Conservation (phyloP, 768 basidiomycete genomes). For the Russula olivacea region DNA sequence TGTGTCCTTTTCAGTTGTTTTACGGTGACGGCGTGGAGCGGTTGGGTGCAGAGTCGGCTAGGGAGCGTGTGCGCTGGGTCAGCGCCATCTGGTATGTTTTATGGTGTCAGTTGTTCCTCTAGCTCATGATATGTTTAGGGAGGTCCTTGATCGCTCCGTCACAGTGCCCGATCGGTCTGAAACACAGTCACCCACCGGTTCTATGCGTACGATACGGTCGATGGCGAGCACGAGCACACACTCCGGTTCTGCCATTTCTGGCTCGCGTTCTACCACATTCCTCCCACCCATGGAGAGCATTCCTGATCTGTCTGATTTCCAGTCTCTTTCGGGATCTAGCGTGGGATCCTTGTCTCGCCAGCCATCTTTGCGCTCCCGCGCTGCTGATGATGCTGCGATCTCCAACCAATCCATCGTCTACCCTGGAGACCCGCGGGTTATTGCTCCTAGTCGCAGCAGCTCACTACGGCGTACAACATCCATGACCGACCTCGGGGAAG, state of each 20-base stretch:
- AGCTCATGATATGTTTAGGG: constrained; percentile 44
- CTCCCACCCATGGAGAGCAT: constrained; percentile 69
- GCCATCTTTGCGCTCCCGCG: constrained; percentile 53
- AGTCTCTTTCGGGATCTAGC: constrained; percentile 43
- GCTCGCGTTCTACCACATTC: constrained; percentile 71
- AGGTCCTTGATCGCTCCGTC: constrained; percentile 64
- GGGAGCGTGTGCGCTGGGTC: constrained; percentile 87
- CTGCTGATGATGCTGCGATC: constrained; percentile 70
- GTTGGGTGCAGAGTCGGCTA: constrained; percentile 79
- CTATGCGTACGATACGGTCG: constrained; percentile 66
- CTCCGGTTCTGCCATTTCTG: constrained; percentile 51
- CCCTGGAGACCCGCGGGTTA: constrained; percentile 66
- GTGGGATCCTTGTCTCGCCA: constrained; percentile 36
- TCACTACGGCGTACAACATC: constrained; percentile 62
- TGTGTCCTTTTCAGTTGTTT: constrained; percentile 87
- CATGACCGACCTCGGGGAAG: constrained; percentile 68
- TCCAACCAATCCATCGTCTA: constrained; percentile 61
- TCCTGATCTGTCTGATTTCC: constrained; percentile 64
- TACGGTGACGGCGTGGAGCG: constrained; percentile 89
- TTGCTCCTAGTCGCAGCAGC: constrained; percentile 59
- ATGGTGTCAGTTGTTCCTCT: not conserved
- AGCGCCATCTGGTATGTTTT: constrained; percentile 72
- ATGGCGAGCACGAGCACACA: constrained; percentile 40
- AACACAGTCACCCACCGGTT: constrained; percentile 48
- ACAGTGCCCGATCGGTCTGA: constrained; percentile 43